Base-by-base conservation (phyloP, 345 rosid genomes). In the Eucalyptus sp. region DNA sequence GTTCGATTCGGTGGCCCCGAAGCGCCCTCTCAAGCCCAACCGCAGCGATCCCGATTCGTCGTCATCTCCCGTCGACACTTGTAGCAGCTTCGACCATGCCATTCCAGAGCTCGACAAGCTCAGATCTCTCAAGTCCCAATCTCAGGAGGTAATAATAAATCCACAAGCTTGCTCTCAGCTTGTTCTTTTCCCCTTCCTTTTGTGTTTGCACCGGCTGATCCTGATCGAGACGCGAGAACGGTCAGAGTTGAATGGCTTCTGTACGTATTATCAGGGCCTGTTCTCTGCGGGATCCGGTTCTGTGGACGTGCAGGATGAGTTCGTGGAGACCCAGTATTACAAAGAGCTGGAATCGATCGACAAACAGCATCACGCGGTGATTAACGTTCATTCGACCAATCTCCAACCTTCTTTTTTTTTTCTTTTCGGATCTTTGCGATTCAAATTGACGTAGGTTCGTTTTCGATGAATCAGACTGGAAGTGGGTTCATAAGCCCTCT, bases 331-430 rank as follows among this genome's bases (percentile, higher is more conserved):
- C 8, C 92, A 90, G 86, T 95, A 96, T 58, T 94, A 95, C 93
- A 90, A 89, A 49, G 93, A 92, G 91, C 87, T 95, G 91, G 91
- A 90, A n/a, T 93, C 96, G 71, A 86, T 95, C 87, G 96, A 94
- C 91, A 96, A 94, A 90, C 94, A 94, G 90, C 98, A 95, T 84
- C 96, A 95, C 95, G 93, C 92, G 93, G 97, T 96, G 83, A 76
- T 11, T 37, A 41, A 76, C 83, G 16, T 37, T 43, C 48, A 7
- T 44, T 2, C 83, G 48, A 22, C 83, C 83, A 5, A 41, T 76
- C 83, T 76, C 83, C 83, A 22, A 76, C 48, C 31, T 48, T 85
- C 48, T 1, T 10, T 52, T 52, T 24, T 3, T 52, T 13, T 58
- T 18, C 83, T 6, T 76, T 20, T 43, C 48, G 11, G 27, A 11